Evolutionary conservation across 768 basidiomycete genomes (phyloP), one percentile per base, ranked within the genome.

Genomic region (Leucocoprinus leucothites): DNA sequence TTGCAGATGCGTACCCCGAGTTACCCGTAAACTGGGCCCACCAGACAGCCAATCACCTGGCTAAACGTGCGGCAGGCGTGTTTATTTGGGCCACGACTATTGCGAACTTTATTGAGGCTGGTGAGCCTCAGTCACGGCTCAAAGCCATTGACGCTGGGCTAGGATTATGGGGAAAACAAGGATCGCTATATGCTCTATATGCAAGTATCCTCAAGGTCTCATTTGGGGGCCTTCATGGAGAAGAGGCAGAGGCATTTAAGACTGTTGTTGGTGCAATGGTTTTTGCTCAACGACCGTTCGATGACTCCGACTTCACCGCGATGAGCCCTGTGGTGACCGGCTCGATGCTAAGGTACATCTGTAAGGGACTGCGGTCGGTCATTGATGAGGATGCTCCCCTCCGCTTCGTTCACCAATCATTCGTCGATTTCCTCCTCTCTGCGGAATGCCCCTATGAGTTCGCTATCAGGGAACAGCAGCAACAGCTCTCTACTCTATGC

Each of bases 11-110:
- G 6, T 31, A 31, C 31, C 11, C 31, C 5, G 55, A 57, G n/a
- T 50, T 63, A 11, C 24, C 49, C 1, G 38, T 45, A 6, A 45
- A 56, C 13, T 68, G 67, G 65, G 60, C 63, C 4, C 61, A 63
- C 2, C 25, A 40, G 3, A 53, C 48, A 7, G 48, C 66, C 22
- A 58, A 66, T 14, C 26, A 57, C 16, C 53, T 71, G 9, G 61
- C 63, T 11, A 38, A n/a, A 4, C 61, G 60, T 13, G 67, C 69
- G 1, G 69, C 61, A 6, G 68, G 67, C 11, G 49, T 71, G 6
- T 70, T 69, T 51, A 62, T 69, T 36, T 70, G 64, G 64, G 69
- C 68, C 14, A 57, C 58, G 19, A 70, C 67, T 2, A 51, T 58
- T 1, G 49, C 59, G 1, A 48, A 57, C 25, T 63, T 65, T 38